Evolutionary conservation across 768 basidiomycete genomes (phyloP).

Genomic region (Pholiota conissans): DNA sequence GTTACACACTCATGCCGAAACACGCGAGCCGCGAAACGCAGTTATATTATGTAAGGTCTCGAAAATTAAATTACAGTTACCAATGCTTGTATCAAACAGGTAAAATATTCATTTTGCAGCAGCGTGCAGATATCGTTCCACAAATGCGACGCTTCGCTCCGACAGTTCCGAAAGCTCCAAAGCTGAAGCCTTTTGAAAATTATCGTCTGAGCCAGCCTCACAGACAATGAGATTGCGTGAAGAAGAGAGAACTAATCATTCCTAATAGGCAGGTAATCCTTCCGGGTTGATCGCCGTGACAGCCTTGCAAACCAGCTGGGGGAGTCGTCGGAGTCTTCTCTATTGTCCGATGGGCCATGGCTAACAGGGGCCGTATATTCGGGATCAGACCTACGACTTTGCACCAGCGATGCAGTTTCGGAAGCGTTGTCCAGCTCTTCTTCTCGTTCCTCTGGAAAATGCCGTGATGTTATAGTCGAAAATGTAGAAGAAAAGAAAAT

Average conservation of each 20-base stretch:
- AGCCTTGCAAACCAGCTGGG: conserved; percentile 51
- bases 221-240: background rate
- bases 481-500: background rate
- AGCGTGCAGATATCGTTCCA: too few species aligned
- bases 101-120: too few species aligned
- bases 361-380: background rate
- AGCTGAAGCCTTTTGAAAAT: too few species aligned
- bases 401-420: conserved; percentile 55
- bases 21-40: too few species aligned
- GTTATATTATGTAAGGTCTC: too few species aligned
- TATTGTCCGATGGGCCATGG: background rate
- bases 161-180: too few species aligned
- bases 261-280: conserved; percentile 47
- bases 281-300: conserved; percentile 34
- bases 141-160: too few species aligned
- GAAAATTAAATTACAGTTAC: too few species aligned
- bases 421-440: conserved; percentile 69
- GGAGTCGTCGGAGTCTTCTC: background rate
- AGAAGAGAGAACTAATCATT: conserved; percentile 14
- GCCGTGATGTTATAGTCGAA: background rate
- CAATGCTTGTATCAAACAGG: background rate
- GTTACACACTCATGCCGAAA: too few species aligned
- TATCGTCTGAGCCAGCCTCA: too few species aligned
- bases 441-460: conserved; percentile 40
- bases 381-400: conserved; percentile 19